Percentiles rank a stretch among this genome's conserved stretches.
phyloP scores from a whole-genome alignment of 345 rosid species.

The Pseudoturritis turrita region DNA sequence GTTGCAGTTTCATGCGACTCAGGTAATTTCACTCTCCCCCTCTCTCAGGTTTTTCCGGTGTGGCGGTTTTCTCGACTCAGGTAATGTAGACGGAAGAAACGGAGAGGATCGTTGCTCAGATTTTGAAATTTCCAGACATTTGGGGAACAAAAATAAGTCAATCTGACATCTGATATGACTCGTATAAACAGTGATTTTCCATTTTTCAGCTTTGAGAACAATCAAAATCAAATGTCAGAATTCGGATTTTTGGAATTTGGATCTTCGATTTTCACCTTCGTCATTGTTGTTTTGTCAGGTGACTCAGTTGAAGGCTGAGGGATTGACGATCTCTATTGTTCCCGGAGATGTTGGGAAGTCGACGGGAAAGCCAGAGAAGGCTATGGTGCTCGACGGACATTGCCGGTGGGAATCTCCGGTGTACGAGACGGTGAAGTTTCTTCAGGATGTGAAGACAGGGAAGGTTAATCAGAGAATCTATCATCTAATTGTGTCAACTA shows the following conservation, averaged over 20 bases:
- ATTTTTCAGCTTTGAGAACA: neutral
- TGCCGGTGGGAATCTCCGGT: slow-evolving; percentile 83
- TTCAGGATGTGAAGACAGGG: slow-evolving; percentile 56
- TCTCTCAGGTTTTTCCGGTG: neutral
- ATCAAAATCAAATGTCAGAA: neutral
- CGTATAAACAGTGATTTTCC: neutral
- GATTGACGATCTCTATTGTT: slow-evolving; percentile 64
- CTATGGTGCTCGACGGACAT: slow-evolving; percentile 50
- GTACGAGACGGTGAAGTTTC: slow-evolving; percentile 65
- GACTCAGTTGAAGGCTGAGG: slow-evolving; percentile 63
- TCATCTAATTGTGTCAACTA: slow-evolving; percentile 67
- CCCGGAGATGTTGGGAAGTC: slow-evolving; percentile 82
- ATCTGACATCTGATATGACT: slow-evolving; percentile 25
- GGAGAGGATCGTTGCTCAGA: neutral
- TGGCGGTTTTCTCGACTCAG: neutral
- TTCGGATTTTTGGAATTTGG: neutral
- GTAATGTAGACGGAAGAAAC: neutral
- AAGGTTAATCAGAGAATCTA: slow-evolving; percentile 60
- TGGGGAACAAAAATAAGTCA: neutral
- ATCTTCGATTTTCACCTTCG: neutral
- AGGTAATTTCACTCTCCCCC: slow-evolving; percentile 39
- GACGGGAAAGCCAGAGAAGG: slow-evolving; percentile 60
- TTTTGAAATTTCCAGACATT: neutral
- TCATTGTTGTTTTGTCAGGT: slow-evolving; percentile 49
- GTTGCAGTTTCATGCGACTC: slow-evolving; percentile 89